Percentiles rank a stretch among this genome's conserved stretches.
These are phyloP conservation scores for Platismatia glauca DNA, from an alignment of 495 filamentous ascomycete genomes.

Conservation along the genomic window DNA sequence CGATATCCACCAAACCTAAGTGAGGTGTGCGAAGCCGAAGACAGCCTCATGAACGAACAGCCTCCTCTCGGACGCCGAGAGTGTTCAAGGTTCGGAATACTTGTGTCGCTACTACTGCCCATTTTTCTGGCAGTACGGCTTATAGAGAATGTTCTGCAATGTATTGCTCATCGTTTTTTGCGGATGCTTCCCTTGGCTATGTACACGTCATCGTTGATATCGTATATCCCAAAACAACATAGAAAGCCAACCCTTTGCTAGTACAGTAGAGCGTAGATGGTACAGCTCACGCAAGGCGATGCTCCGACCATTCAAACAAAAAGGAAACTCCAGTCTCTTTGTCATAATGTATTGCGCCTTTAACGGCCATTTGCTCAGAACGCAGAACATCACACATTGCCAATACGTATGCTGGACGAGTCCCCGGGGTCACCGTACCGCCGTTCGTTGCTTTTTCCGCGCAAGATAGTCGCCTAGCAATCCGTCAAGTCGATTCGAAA, in stretches of 20 bases:
- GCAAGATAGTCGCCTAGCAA: conserved; percentile 77
- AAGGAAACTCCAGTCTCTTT: neutral
- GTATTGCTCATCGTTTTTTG: neutral
- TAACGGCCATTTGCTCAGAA: neutral
- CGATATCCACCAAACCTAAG: too few relatives aligned
- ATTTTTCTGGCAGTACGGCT: neutral
- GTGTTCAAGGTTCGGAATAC: neutral
- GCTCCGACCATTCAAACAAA: neutral
- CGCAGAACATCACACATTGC: neutral
- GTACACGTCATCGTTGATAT: neutral
- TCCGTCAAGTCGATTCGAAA: conserved; percentile 74
- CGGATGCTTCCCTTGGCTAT: neutral
- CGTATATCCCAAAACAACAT: neutral
- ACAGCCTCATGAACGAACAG: neutral
- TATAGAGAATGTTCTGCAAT: neutral
- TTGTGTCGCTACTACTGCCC: neutral
- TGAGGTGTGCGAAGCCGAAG: neutral
- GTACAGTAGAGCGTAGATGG: neutral
- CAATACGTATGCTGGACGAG: neutral
- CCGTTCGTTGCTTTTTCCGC: conserved; percentile 35
- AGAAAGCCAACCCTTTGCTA: neutral
- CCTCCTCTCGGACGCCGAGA: neutral
- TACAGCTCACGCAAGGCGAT: neutral
- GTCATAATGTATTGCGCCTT: neutral
- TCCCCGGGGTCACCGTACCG: neutral